These are phyloP conservation scores for Pelargonium nanum DNA, from an alignment of 345 rosid genomes.

Conservation along the genomic window DNA sequence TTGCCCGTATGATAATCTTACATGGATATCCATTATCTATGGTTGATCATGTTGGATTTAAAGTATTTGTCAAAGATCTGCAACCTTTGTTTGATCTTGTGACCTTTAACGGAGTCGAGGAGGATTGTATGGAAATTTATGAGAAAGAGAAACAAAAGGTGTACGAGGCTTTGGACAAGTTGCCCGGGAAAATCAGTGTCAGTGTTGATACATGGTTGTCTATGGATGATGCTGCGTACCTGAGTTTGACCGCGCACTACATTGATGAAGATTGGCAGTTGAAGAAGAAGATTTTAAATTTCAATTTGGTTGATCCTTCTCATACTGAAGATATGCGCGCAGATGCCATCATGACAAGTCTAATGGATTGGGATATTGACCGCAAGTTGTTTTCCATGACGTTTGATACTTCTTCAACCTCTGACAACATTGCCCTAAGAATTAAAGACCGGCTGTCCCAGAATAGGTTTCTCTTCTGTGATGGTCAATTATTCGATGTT, in stretches of 20 bases:
- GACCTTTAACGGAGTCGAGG: conserved; percentile 41
- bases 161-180: conserved; percentile 52
- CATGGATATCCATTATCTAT: conserved; percentile 62
- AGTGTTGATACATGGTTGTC: conserved; percentile 48
- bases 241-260: conserved; percentile 53
- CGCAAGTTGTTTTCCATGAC: conserved; percentile 59
- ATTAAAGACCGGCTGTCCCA: conserved; percentile 60
- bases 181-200: conserved; percentile 63
- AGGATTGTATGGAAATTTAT: conserved; percentile 69
- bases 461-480: conserved; percentile 54
- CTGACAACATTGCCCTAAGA: conserved; percentile 33
- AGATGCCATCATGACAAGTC: conserved; percentile 48
- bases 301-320: conserved; percentile 43
- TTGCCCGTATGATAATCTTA: conserved; percentile 67
- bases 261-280: conserved; percentile 60
- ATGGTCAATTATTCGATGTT: conserved; percentile 57
- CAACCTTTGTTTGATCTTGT: conserved; percentile 63
- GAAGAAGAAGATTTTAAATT: conserved; percentile 46
- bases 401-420: conserved; percentile 29
- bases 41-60: conserved; percentile 71
- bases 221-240: conserved; percentile 35
- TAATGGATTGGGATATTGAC: conserved; percentile 85
- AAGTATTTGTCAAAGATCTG: conserved; percentile 52
- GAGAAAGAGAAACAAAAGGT: conserved; percentile 57
- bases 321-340: conserved; percentile 49